Base-by-base conservation (phyloP, 148 eudicot species). In the Rheum nobile region DNA sequence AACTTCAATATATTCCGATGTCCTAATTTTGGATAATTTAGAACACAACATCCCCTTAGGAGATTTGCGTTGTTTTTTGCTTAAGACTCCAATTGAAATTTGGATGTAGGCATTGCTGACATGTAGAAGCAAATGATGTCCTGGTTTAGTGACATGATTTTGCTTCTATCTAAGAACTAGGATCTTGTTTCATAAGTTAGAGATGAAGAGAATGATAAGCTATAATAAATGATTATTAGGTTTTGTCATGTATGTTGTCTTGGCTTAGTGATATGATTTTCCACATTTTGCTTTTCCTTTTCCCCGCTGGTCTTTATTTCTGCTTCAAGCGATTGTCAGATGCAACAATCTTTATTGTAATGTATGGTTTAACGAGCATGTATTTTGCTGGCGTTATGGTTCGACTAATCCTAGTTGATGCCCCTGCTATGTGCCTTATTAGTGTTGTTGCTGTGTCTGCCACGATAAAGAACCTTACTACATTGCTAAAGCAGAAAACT, bases 371-470 rank as follows among this genome's bases (percentile, higher is more conserved):
- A 76, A 94, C 96, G 4, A 94, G 98, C 83, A 94, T 94, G 96
- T 94, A 94, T 75, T 94, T 94, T 83, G 97, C 98, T 77, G 98
- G 98, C 74, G 98, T 94, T 77, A 94, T 94, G 98, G 98, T 94
- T 84, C 96, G 98, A 75, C 85, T 94, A 75, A 94, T 94, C 82
- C 84, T 94, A 68, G 98, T 95, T 55, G 98, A 97, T 44, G 90
- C 98, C 24, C 98, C 98, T 76, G 98, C 98, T 34, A 87, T 95
- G 26, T 95, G 98, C 83, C 96, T 95, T 78, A 86, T 95, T 72
- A 95, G 98, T 86, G 96, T 92, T 71, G 86, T 95, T 82, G 98
- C 98, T 65, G 97, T 91, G 72, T 95, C 98, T 74, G 93, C 98
- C 50, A 95, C 98, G 47, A 71, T 91, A 71, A 95, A 95, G 84